Evolutionary conservation across 2,329 filamentous ascomycete species (phyloP).

Genomic region (Paecilomyces fulvus): DNA sequence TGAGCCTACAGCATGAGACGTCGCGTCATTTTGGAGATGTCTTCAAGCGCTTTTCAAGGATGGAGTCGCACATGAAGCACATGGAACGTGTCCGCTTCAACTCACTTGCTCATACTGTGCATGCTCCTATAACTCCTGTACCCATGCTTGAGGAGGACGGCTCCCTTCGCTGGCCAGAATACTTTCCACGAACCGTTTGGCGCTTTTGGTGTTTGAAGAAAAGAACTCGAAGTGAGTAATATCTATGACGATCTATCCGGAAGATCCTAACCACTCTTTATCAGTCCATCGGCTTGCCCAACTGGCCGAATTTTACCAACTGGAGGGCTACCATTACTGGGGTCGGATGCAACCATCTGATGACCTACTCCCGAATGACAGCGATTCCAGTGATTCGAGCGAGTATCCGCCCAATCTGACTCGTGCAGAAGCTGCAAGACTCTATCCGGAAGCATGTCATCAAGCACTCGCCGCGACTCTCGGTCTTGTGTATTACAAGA

Average conservation of each 20-base stretch:
- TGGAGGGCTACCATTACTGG: slow-evolving; percentile 33
- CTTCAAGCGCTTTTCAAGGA: slow-evolving; percentile 19
- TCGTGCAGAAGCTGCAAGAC: slow-evolving; percentile 26
- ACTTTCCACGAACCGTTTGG: slow-evolving; percentile 32
- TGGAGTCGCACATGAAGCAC: slow-evolving; percentile 27
- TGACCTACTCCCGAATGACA: slow-evolving; percentile 20
- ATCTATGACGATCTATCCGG: not conserved
- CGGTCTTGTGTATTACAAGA: slow-evolving; percentile 34
- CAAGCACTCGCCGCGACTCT: slow-evolving; percentile 32
- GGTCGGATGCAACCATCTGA: slow-evolving; percentile 24
- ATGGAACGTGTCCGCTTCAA: slow-evolving; percentile 32
- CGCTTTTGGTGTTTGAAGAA: slow-evolving; percentile 36
- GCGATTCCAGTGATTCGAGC: slow-evolving; percentile 32
- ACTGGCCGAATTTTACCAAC: slow-evolving; percentile 32
- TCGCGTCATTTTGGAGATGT: slow-evolving; percentile 21
- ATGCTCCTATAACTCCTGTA: slow-evolving; percentile 30
- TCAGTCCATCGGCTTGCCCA: slow-evolving; percentile 31
- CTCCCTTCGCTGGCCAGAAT: slow-evolving; percentile 26
- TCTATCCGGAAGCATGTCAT: slow-evolving; percentile 31
- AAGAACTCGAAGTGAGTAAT: slow-evolving; percentile 28
- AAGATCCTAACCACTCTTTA: slow-evolving; percentile 2
- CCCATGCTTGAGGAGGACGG: slow-evolving; percentile 28
- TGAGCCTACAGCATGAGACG: slow-evolving; percentile 26
- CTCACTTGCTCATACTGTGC: slow-evolving; percentile 28
- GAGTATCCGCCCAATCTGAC: slow-evolving; percentile 26